A percentile compares a stretch with the other conserved stretches of the same genome.
Evolutionary conservation across 371 early-diverging fungal genomes (phyloP).

Genomic region (Batrachochytrium dendrobatidis): DNA sequence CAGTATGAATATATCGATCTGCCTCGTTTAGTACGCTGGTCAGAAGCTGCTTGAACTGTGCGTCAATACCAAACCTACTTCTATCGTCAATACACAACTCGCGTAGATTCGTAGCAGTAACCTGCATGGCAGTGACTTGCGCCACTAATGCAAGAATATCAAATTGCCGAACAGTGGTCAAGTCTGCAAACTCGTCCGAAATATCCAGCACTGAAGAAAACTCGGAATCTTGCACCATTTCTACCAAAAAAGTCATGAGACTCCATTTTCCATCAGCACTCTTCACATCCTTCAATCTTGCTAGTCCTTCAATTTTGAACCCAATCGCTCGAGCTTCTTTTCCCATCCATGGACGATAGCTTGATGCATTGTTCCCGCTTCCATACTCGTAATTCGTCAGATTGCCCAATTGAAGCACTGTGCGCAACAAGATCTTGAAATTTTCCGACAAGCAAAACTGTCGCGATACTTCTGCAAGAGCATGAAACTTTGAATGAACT

Average conservation of each 20-base stretch:
- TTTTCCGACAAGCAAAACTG: constrained; percentile 23
- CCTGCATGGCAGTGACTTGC: constrained; percentile 12
- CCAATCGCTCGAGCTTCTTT: constrained; percentile 39
- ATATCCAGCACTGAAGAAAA: constrained; percentile 29
- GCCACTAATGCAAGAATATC: constrained; percentile 20
- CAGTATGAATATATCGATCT: constrained; percentile 2
- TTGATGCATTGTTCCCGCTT: constrained; percentile 14
- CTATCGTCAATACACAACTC: not conserved
- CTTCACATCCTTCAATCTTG: constrained; percentile 45
- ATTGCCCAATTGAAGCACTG: constrained; percentile 41
- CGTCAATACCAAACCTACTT: not conserved
- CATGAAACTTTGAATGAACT: constrained; percentile 17
- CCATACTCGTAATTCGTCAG: constrained; percentile 45
- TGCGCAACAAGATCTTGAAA: constrained; percentile 34
- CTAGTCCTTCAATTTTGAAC: constrained; percentile 44
- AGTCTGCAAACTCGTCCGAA: constrained; percentile 19
- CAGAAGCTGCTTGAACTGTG: constrained; percentile 11
- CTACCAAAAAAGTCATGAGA: constrained; percentile 43
- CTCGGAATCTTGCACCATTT: constrained; percentile 28
- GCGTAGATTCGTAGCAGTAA: constrained; percentile 5
- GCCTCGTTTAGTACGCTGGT: constrained; percentile 15
- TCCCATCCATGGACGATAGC: constrained; percentile 37
- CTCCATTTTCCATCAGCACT: constrained; percentile 45
- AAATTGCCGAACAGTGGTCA: constrained; percentile 20
- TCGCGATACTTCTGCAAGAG: constrained; percentile 17